Percentiles rank a stretch among this genome's conserved stretches.
Evolutionary conservation across 2,329 filamentous ascomycete genomes (phyloP).

Genomic region (Penicillium thymicola): DNA sequence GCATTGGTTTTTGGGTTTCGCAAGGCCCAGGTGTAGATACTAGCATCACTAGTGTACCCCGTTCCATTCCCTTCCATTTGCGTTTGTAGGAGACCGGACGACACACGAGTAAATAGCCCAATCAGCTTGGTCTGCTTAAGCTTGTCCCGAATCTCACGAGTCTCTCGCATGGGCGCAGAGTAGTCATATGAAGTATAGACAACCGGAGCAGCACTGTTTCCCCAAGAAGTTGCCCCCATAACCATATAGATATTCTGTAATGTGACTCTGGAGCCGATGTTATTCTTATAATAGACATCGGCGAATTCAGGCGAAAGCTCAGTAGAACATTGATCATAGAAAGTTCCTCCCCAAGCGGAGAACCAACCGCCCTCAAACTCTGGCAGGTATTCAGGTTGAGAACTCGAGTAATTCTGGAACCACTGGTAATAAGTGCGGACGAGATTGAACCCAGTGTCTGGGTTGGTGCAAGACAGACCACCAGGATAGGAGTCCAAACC

Average conservation of each 20-base stretch:
- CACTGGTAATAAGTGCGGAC: constrained; percentile 56
- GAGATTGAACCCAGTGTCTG: constrained; percentile 48
- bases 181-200: constrained; percentile 51
- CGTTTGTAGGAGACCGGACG: constrained; percentile 50
- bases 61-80: constrained; percentile 56
- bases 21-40: constrained; percentile 52
- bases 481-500: constrained; percentile 35
- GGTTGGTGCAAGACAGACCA: constrained; percentile 51
- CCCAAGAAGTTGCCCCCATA: constrained; percentile 57
- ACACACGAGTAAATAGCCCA: constrained; percentile 53
- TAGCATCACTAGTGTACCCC: constrained; percentile 41
- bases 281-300: constrained; percentile 57
- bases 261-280: constrained; percentile 51
- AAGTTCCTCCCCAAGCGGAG: constrained; percentile 52
- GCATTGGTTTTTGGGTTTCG: constrained; percentile 50
- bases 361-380: constrained; percentile 56
- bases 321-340: constrained; percentile 51
- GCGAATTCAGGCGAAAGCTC: constrained; percentile 50
- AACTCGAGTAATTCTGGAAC: constrained; percentile 54
- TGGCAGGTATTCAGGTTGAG: constrained; percentile 53
- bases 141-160: constrained; percentile 52
- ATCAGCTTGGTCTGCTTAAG: constrained; percentile 55
- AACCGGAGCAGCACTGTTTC: constrained; percentile 49
- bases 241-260: constrained; percentile 53
- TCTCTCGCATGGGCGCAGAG: constrained; percentile 53